A percentile compares a stretch with the other conserved stretches of the same genome.
Conservation (phyloP, 441 rosid genomes). For the Oxalis stricta region DNA sequence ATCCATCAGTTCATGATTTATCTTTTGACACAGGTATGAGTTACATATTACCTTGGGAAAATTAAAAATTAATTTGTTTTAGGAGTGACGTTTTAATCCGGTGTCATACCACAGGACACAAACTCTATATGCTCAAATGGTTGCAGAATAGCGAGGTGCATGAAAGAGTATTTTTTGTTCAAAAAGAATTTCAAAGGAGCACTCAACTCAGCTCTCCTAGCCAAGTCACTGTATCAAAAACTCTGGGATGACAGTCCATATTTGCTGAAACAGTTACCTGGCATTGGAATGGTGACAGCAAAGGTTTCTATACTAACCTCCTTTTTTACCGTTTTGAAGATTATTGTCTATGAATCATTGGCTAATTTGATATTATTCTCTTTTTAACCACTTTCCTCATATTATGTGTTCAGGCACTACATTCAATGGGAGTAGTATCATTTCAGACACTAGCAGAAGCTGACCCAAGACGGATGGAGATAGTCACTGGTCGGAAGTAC, state of each 20-base stretch:
- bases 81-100: slow-evolving; percentile 12
- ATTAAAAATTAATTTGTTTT: slow-evolving; percentile 7
- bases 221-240: slow-evolving; percentile 84
- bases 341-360: neutral
- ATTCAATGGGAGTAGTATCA: slow-evolving; percentile 77
- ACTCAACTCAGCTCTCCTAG: slow-evolving; percentile 52
- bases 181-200: slow-evolving; percentile 78
- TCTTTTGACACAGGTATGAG: slow-evolving; percentile 89
- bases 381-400: slow-evolving; percentile 3
- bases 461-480: slow-evolving; percentile 94
- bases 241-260: slow-evolving; percentile 96
- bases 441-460: slow-evolving; percentile 81
- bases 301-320: slow-evolving; percentile 39
- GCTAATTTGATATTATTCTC: neutral
- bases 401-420: slow-evolving; percentile 49
- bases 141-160: slow-evolving; percentile 81
- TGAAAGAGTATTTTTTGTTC: slow-evolving; percentile 81
- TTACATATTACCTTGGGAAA: neutral
- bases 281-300: slow-evolving; percentile 99
- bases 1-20: slow-evolving; percentile 79
- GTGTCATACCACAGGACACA: slow-evolving; percentile 47
- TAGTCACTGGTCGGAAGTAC: slow-evolving; percentile 82
- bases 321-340: neutral
- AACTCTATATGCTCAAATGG: slow-evolving; percentile 78
- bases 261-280: slow-evolving; percentile 86